Percentiles rank a stretch among this genome's conserved stretches.
These are phyloP conservation scores for Fusarium nematophilum DNA, from an alignment of 2,329 filamentous ascomycete genomes.

Conservation along the genomic window DNA sequence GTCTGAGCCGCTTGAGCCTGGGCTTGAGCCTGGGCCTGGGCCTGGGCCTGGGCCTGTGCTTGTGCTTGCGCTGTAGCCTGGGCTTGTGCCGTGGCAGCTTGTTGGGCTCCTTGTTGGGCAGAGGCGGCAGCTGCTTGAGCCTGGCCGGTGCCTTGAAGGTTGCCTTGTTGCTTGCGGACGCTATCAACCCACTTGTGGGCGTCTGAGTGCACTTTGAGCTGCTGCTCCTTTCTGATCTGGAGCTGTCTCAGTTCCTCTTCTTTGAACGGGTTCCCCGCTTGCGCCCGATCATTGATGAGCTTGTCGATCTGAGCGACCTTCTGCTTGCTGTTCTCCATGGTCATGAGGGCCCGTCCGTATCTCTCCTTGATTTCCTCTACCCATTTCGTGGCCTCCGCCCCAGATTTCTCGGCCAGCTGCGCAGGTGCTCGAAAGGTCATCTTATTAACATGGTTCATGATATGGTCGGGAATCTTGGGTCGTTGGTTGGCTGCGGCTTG, in stretches of 20 bases:
- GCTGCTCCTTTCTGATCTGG: conserved; percentile 56
- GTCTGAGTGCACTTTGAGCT: conserved; percentile 59
- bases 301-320: conserved; percentile 57
- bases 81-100: conserved; percentile 8
- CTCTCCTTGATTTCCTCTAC: conserved; percentile 58
- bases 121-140: conserved; percentile 40
- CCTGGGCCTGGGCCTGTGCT: conserved; percentile 25
- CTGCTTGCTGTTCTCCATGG: conserved; percentile 60
- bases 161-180: conserved; percentile 59
- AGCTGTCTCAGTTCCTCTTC: conserved; percentile 61
- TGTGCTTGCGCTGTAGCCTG: too few relatives aligned
- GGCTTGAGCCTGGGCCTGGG: conserved; percentile 25
- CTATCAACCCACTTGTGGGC: conserved; percentile 60
- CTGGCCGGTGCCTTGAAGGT: conserved; percentile 44
- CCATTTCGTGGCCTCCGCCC: conserved; percentile 61
- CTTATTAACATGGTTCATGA: conserved; percentile 60
- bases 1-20: conserved; percentile 32
- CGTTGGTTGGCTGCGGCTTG: conserved; percentile 42
- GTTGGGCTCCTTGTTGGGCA: conserved; percentile 38
- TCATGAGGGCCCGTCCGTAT: conserved; percentile 60
- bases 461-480: conserved; percentile 54
- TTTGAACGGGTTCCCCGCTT: conserved; percentile 56
- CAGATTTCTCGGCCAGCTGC: conserved; percentile 54
- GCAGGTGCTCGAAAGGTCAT: conserved; percentile 60
- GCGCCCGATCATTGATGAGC: conserved; percentile 54